Evolutionary conservation across 2,329 filamentous ascomycete species (phyloP), one percentile per base, ranked within the genome.

Genomic region (Falciphora oryzae): DNA sequence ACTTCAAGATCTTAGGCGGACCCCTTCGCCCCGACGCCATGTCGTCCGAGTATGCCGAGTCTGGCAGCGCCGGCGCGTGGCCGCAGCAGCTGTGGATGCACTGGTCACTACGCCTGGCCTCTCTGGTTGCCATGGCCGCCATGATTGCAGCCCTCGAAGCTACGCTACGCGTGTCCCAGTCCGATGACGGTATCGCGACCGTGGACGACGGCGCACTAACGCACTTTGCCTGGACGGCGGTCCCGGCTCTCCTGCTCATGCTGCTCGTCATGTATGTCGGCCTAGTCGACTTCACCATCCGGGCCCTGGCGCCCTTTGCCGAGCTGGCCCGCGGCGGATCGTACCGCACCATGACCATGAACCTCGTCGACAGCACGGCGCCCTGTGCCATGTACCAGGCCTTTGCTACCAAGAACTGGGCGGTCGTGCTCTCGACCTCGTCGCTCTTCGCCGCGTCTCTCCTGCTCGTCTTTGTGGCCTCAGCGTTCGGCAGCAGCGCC

Each of bases 61-160:
- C 65, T 53, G 66, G 61, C 1, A 64, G 38, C 28, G 28, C 13
- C 10, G 44, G 44, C 7, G 56, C 65, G 22, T 76, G 73, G 71
- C 66, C 70, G 4, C 73, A 74, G n/a, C 75, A 76, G 0, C 35
- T 70, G 5, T 63, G 71, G 1, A 67, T 78, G 22, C 72, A 74
- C 25, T 73, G 73, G 0, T 56, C 70, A 4, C 68, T 73, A 2
- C 70, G 76, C 14, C 25, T 75, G 2, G 50, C 70, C 8, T 71
- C 73, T 3, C 64, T 73, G 0, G 38, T 74, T 4, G 16, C 73
- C 2, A 63, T 76, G 6, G 67, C 70, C 1, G 72, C 67, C 14
- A 66, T 78, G 2, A 74, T 78, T 13, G 70, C 75, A 22, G 72
- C 69, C 0, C 70, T 79, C 4, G 76, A 79, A 59, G 66, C 75